Evolutionary conservation across 2,329 filamentous ascomycete species (phyloP), one percentile per base, ranked within the genome.

Genomic region (Coniochaeta sp.): DNA sequence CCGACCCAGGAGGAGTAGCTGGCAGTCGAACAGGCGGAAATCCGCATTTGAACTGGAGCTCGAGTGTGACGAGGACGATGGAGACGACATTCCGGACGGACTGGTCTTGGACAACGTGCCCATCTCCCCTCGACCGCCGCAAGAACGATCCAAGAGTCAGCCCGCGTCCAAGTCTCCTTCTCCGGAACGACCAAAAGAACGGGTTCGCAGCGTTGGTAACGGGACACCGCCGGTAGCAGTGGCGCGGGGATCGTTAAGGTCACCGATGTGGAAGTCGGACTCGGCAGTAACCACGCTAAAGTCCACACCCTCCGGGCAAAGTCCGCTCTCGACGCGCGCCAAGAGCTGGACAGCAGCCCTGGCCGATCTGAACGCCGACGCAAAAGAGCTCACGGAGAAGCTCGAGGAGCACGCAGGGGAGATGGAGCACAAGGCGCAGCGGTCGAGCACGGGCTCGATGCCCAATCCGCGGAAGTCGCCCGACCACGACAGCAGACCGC

Each of bases 91-190:
- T 32, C 90, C 90, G 0, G 89, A 93, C 28, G 89, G 90, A 59
- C 82, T 90, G 26, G 81, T 92, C 58, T 82, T 95, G 55, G 89
- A 91, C 74, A 95, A 95, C 64, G 87, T 95, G 2, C 90, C 90
- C 5, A 85, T 95, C 54, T 93, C 90, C 0, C 90, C 90, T n/a
- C 80, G 86, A 1, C 85, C 85, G 1, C 76, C 77, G 1, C 76
- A 76, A 26, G 83, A 87, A 62, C 78, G 86, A 17, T 74, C 80
- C 0, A 76, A 76, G 7, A 87, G 82, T 68, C 75, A 77, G 42
- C 76, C 82, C 1, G 70, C 77, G 2, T 87, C 85, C 0, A 74
- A 80, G 5, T 77, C 80, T 0, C 77, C 80, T 3, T 85, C 83
- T 0, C 82, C 82, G 0, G 80, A 84, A 58, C 74, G 81, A 52